These are phyloP conservation scores for Eimeria acervulina DNA, from an alignment of 169 alveolate genomes.

Conservation along the genomic window DNA sequence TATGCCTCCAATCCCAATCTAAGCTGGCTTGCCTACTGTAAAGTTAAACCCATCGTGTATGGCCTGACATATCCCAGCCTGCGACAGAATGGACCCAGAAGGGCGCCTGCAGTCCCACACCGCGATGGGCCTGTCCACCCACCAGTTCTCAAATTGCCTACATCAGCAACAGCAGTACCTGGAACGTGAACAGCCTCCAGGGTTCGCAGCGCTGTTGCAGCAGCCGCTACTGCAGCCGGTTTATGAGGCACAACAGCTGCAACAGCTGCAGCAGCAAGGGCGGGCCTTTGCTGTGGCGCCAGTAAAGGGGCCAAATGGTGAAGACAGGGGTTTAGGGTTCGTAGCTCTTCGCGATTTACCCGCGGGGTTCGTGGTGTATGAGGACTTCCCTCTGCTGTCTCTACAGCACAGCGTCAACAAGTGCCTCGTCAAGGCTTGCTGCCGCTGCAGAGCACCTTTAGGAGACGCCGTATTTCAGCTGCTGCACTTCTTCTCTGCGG, in stretches of 20 bases:
- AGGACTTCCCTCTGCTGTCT: slow-evolving; percentile 29
- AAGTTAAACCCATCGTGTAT: background rate
- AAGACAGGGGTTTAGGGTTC: slow-evolving; percentile 60
- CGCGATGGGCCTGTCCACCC: slow-evolving; percentile 1
- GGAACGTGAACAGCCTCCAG: background rate
- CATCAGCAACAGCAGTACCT: slow-evolving; percentile 4
- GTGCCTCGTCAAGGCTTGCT: slow-evolving; percentile 59
- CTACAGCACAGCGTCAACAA: slow-evolving; percentile 57
- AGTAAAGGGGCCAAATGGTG: slow-evolving; percentile 34
- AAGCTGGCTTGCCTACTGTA: background rate
- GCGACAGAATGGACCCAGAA: too few species aligned
- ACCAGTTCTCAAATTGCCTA: background rate
- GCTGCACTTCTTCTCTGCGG: slow-evolving; percentile 53
- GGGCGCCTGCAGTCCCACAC: background rate
- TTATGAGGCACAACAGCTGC: slow-evolving; percentile 29
- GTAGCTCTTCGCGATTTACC: slow-evolving; percentile 52
- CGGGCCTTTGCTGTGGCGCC: slow-evolving; percentile 63
- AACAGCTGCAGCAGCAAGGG: slow-evolving; percentile 61
- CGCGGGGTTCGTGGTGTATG: slow-evolving; percentile 53
- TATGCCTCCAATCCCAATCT: background rate
- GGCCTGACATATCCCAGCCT: background rate
- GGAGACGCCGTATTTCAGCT: slow-evolving; percentile 45
- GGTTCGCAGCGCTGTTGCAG: slow-evolving; percentile 45
- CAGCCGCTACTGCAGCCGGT: slow-evolving; percentile 52
- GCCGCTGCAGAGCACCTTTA: slow-evolving; percentile 34